Evolutionary conservation across 140 eudicot genomes (phyloP).

Genomic region (Erigeron philadelphicus): DNA sequence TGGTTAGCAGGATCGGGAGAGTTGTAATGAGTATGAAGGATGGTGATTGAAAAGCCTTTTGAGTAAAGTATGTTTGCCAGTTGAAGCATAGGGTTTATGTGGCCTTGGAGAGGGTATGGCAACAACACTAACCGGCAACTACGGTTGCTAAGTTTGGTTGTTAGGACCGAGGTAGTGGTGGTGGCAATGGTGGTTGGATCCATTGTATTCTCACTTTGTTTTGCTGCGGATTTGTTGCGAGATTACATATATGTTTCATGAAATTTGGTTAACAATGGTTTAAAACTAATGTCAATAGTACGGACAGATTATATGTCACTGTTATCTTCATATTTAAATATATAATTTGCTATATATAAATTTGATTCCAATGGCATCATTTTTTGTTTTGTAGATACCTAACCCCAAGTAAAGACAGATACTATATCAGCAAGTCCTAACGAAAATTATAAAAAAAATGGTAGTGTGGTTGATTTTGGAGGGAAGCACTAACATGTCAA

Average conservation of each 20-base stretch:
- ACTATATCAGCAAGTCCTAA: too few relatives aligned
- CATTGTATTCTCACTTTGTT: background rate
- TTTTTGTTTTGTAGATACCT: background rate
- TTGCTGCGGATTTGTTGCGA: background rate
- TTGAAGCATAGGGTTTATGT: conserved; percentile 45
- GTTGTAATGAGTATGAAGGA: conserved; percentile 35
- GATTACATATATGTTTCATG: background rate
- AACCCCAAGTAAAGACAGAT: background rate
- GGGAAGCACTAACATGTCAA: too few relatives aligned
- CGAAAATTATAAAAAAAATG: too few relatives aligned
- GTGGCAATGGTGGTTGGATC: background rate
- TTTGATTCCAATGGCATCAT: too few relatives aligned
- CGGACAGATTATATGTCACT: background rate
- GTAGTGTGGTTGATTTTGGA: too few relatives aligned
- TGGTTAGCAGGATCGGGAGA: conserved; percentile 30
- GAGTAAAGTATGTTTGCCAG: conserved; percentile 44
- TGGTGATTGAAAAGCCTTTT: conserved; percentile 39
- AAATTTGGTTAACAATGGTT: background rate
- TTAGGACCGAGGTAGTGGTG: background rate
- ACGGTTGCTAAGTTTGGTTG: background rate
- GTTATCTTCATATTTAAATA: background rate
- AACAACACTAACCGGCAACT: conserved; percentile 28
- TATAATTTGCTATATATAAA: background rate
- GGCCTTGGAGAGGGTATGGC: conserved; percentile 39
- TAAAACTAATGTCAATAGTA: background rate